These are phyloP conservation scores for Vaccinium corymbosum DNA, from an alignment of 148 eudicot genomes.

Conservation along the genomic window DNA sequence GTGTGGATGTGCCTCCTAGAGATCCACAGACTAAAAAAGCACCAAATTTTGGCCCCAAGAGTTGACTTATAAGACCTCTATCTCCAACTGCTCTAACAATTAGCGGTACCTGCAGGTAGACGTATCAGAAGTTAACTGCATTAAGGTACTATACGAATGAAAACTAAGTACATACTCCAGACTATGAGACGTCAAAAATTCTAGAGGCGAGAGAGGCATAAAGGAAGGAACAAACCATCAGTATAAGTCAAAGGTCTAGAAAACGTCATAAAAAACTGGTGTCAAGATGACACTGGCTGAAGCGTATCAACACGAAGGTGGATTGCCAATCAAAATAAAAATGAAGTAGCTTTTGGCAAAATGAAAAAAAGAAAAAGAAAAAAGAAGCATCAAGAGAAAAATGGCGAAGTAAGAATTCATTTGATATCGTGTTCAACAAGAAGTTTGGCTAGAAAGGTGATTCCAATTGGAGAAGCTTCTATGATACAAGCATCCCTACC, in stretches of 20 bases:
- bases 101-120: constrained; percentile 37
- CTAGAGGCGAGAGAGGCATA: neutral
- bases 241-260: neutral
- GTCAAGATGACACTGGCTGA: neutral
- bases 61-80: constrained; percentile 47
- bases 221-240: neutral
- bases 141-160: neutral
- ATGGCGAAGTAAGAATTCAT: neutral
- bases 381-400: neutral
- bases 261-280: neutral
- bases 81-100: constrained; percentile 44
- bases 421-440: neutral
- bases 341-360: neutral
- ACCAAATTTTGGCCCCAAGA: constrained; percentile 51
- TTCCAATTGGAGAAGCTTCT: neutral
- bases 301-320: neutral
- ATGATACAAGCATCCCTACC: too few species aligned
- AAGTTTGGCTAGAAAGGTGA: neutral
- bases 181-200: neutral
- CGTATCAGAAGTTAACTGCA: neutral
- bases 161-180: neutral
- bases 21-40: constrained; percentile 36
- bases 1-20: constrained; percentile 24
- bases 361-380: neutral
- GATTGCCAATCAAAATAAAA: neutral